Conservation (phyloP, 495 filamentous ascomycete genomes). For the Daldinia childiae region DNA sequence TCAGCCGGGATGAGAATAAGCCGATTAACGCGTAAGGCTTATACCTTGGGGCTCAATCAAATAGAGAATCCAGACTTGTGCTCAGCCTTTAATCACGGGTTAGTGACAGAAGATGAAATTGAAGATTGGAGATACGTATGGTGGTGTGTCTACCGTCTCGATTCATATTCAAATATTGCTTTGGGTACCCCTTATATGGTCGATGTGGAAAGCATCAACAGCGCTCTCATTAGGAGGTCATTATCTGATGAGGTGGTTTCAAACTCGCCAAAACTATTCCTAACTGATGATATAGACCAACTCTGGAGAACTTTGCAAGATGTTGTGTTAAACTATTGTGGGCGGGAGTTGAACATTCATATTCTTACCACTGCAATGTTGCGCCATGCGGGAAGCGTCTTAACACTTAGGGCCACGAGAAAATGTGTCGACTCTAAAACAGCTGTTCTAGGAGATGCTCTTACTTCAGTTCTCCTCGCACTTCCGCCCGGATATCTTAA, state of each 20-base stretch:
- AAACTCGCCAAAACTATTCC: constrained; percentile 28
- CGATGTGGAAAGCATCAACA: constrained; percentile 42
- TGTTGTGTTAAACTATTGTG: constrained; percentile 24
- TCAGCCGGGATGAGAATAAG: constrained; percentile 50
- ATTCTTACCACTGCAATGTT: constrained; percentile 44
- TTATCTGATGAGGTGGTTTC: constrained; percentile 17
- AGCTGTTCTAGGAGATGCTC: constrained; percentile 13
- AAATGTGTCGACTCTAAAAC: constrained; percentile 20
- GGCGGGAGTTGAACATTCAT: constrained; percentile 40
- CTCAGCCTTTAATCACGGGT: constrained; percentile 23
- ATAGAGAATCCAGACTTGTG: constrained; percentile 40
- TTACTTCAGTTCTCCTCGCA: constrained; percentile 37
- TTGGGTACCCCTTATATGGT: constrained; percentile 38
- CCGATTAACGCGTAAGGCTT: constrained; percentile 48
- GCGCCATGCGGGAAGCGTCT: constrained; percentile 37
- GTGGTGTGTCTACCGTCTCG: constrained; percentile 56
- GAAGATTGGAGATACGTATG: constrained; percentile 53
- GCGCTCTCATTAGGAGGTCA: constrained; percentile 32
- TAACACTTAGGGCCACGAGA: constrained; percentile 26
- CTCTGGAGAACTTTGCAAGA: constrained; percentile 41
- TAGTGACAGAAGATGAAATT: constrained; percentile 45
- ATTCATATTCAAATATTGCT: constrained; percentile 49
- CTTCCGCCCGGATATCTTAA: constrained; percentile 42
- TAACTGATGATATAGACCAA: constrained; percentile 37
- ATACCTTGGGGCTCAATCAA: constrained; percentile 45